Evolutionary conservation across 345 rosid genomes (phyloP), one percentile per base, ranked within the genome.

Genomic region (Viola odorata): DNA sequence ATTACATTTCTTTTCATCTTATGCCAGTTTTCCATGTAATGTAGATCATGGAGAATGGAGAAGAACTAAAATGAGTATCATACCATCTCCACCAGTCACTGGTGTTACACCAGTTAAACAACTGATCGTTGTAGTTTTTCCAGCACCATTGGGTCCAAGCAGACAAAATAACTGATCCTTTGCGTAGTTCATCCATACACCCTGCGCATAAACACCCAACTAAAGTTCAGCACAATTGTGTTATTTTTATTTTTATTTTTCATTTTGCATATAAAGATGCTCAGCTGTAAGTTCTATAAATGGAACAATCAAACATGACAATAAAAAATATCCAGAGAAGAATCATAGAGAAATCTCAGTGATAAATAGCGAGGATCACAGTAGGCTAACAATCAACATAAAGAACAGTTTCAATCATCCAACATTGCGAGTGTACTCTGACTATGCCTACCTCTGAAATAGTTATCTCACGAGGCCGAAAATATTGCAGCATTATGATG

Each of bases 131-230:
- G 98, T 89, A 63, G 96, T 92, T 76, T 92, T 92, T 72, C 98
- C 98, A 65, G 96, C 94, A 56, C 98, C 94, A 53, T 89, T 92
- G 69, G 91, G 98, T 63, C 98, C 98, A 67, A 87, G 96, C 60
- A 92, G 90, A 82, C 96, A 92, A 70, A 92, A 92, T 14, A 89
- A 68, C 61, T 89, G 94, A 79, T 92, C 88, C 73, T 84, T 84
- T 32, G 91, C 78, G 61, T 85, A 80, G 67, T 89, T 92, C 75
- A 89, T 73, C 89, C 96, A 89, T 65, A 92, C 63, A 6, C 87
- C 96, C 98, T 89, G 79, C 55, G 67, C 12, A 53, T 54, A 67
- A 51, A 23, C 32, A 23, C 32, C 32, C 32, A 23, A 23, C 32
- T 23, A 23, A 1, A 23, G 32, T 23, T 23, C 32, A 23, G 32